Evolutionary conservation across 116 monocot species (phyloP), one percentile per base, ranked within the genome.

Genomic region (Trichopus zeylanicus): DNA sequence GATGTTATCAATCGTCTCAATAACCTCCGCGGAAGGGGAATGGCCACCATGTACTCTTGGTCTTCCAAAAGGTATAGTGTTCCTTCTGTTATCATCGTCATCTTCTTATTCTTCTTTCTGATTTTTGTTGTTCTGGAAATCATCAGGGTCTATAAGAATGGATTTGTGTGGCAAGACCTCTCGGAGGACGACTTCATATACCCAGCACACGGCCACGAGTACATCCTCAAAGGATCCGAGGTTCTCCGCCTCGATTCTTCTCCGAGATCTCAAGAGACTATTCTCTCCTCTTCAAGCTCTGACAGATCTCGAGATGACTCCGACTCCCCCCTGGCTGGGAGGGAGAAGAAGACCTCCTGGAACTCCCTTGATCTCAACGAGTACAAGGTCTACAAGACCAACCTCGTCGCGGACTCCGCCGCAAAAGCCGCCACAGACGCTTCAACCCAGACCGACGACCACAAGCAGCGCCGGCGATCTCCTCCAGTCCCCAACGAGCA

Each of bases 91-190:
- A 30, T 57, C 16, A 3, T 47, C 46, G 29, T 26, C 29, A 31
- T 27, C 11, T 5, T 31, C 31, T 31, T 39, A 18, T 39, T 62
- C 28, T 30, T 12, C 10, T 15, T 24, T 60, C 25, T n/a, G 23
- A 13, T 61, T 70, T 34, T 62, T 22, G 27, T 4, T 42, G 26
- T 53, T 38, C 56, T 32, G 29, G 0, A 18, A 27, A 15, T 52
- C 35, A 52, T 54, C 48, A 97, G 91, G 79, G 78, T 84, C 73
- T 98, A 98, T 70, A 87, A 73, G 73, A 91, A 91, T 47, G 92
- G 98, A 58, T 98, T 75, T 56, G 98, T 91, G 60, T 98, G 98
- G 98, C 87, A 98, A 49, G 98, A 98, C 60, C 80, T 98, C 39
- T 66, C 80, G 13, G 82, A 85, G 16, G 82, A 85, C 59, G 91